Conservation (phyloP, 2,329 filamentous ascomycete species). For the Alternaria brassicicola region DNA sequence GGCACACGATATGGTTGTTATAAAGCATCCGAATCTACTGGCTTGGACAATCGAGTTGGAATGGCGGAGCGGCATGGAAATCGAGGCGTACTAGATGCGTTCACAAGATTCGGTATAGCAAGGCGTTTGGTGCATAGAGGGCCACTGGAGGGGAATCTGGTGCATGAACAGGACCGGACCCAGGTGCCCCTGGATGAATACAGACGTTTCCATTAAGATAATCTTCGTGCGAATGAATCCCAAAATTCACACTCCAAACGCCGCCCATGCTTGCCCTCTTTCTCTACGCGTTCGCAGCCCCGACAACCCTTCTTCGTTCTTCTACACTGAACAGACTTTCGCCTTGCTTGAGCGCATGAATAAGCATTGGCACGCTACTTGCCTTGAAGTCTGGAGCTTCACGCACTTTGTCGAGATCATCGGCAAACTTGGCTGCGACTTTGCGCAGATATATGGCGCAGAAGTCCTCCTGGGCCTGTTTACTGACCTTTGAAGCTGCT, state of each 20-base stretch:
- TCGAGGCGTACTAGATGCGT: constrained; percentile 23
- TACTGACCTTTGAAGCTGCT: neutral
- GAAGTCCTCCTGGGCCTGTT: constrained; percentile 53
- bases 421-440: constrained; percentile 71
- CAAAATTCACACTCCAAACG: constrained; percentile 15
- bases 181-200: neutral
- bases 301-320: constrained; percentile 55
- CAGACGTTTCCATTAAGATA: neutral
- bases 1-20: constrained; percentile 92
- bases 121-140: constrained; percentile 4
- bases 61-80: constrained; percentile 68
- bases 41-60: constrained; percentile 93
- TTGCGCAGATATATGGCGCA: constrained; percentile 72
- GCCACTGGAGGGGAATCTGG: neutral
- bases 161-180: neutral
- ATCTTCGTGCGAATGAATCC: neutral
- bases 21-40: constrained; percentile 85
- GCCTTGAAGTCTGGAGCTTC: constrained; percentile 72
- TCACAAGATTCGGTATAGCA: neutral
- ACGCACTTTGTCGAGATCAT: constrained; percentile 75
- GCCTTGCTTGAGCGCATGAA: constrained; percentile 72
- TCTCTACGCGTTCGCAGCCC: constrained; percentile 18
- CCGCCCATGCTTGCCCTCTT: constrained; percentile 14
- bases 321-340: constrained; percentile 64
- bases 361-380: constrained; percentile 66